These are phyloP conservation scores for Polytrichum formosum DNA, from an alignment of 225 moss, liverwort and hornwort species.

Conservation along the genomic window DNA sequence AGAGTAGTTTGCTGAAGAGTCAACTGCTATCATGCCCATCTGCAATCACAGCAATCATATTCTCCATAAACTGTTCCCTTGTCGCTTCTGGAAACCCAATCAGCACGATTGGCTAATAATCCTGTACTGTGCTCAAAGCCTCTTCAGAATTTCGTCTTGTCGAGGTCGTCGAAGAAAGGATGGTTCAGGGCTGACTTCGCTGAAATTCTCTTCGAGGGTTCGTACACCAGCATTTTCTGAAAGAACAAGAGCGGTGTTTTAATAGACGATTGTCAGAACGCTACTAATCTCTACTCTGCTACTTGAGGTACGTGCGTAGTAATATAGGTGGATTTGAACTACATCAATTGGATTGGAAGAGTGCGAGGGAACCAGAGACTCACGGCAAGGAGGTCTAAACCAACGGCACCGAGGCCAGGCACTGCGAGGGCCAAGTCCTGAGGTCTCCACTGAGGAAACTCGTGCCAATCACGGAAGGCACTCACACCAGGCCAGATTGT, in stretches of 20 bases:
- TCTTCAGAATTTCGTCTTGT: conserved; percentile 26
- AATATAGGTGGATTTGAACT: no score
- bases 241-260: not conserved
- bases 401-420: conserved; percentile 36
- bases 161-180: conserved; percentile 44
- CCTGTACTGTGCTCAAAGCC: not conserved
- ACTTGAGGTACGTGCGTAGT: no score
- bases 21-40: no score
- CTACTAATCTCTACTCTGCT: no score
- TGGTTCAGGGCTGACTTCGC: conserved; percentile 49
- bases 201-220: conserved; percentile 53
- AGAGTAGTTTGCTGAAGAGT: no score
- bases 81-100: conserved; percentile 15
- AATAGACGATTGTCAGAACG: no score
- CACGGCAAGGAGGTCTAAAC: conserved; percentile 56
- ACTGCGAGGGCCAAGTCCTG: conserved; percentile 48
- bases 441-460: conserved; percentile 65
- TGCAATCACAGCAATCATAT: no score
- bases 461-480: conserved; percentile 64
- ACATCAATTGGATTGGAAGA: no score
- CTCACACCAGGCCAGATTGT: conserved; percentile 61
- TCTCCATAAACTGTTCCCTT: no score
- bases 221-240: conserved; percentile 57
- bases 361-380: not conserved
- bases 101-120: conserved; percentile 32